Evolutionary conservation across 2,329 filamentous ascomycete genomes (phyloP).

Genomic region (Domatiomyces globalis): DNA sequence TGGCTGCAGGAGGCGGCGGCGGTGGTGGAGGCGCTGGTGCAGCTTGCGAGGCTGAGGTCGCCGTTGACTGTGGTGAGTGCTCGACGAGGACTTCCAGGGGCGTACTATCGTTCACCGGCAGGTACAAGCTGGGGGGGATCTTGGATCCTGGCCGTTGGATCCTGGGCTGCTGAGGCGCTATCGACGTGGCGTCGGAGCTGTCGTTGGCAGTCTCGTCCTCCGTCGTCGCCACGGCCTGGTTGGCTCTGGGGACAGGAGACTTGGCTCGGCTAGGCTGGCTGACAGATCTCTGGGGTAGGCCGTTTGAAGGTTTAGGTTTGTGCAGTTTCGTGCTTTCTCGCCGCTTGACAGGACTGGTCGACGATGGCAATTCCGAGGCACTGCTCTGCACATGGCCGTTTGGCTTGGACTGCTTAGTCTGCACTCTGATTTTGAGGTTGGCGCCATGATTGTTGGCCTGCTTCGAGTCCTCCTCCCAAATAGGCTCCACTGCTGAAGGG

Average conservation of each 20-base stretch:
- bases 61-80: constrained; percentile 11
- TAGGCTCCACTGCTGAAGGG: constrained; percentile 18
- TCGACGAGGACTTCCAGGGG: constrained; percentile 26
- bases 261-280: constrained; percentile 21
- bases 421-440: constrained; percentile 26
- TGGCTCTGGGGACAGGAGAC: constrained; percentile 24
- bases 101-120: constrained; percentile 17
- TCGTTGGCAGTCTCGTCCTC: not conserved
- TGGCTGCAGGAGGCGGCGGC: constrained; percentile 51
- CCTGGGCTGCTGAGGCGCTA: constrained; percentile 30
- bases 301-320: not conserved
- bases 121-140: not conserved
- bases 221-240: constrained; percentile 10
- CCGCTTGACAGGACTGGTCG: constrained; percentile 9
- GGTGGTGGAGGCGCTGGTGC: constrained; percentile 50
- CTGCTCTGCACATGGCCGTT: constrained; percentile 29
- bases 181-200: constrained; percentile 33
- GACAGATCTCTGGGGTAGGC: constrained; percentile 23
- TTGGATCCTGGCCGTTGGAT: constrained; percentile 17
- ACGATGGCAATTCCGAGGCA: constrained; percentile 25
- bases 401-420: constrained; percentile 27
- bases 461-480: constrained; percentile 21
- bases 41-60: constrained; percentile 21
- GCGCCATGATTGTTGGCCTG: constrained; percentile 22
- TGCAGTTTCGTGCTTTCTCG: constrained; percentile 1